A percentile compares a stretch with the other conserved stretches of the same genome.
phyloP scores from a whole-genome alignment of 2,329 filamentous ascomycete genomes.

The Diaporthe vaccinii region DNA sequence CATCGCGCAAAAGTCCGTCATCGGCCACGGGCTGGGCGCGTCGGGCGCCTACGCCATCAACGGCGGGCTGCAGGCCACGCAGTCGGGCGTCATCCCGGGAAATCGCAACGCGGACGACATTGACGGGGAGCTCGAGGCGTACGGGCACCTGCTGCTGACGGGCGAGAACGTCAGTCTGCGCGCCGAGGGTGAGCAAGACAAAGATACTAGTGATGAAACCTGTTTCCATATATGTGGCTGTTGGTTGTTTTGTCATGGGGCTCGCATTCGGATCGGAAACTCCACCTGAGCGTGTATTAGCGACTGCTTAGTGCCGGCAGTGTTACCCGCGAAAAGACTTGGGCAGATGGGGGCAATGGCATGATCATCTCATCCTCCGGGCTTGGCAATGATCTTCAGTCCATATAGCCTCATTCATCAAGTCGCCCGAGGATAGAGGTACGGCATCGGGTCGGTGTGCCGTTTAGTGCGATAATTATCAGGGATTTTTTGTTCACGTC shows the following conservation, averaged over 20 bases:
- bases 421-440: neutral
- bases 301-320: neutral
- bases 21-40: slow-evolving; percentile 55
- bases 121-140: neutral
- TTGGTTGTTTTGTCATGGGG: too few species aligned
- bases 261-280: neutral
- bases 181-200: neutral
- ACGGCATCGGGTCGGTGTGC: neutral
- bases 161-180: slow-evolving; percentile 46
- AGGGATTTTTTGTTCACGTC: neutral
- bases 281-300: neutral
- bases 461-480: neutral
- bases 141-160: slow-evolving; percentile 40
- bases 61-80: slow-evolving; percentile 53
- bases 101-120: slow-evolving; percentile 53
- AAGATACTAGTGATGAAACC: neutral
- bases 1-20: slow-evolving; percentile 54
- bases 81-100: slow-evolving; percentile 50
- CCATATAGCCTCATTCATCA: neutral
- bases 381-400: neutral
- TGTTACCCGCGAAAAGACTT: neutral
- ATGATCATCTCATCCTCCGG: neutral
- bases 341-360: neutral
- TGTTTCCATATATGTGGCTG: neutral
- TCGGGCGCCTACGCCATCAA: slow-evolving; percentile 56